Percentiles rank a stretch among this genome's conserved stretches.
Conservation (phyloP, 2,329 filamentous ascomycete species). For the Arthrobotrys megalospora region DNA sequence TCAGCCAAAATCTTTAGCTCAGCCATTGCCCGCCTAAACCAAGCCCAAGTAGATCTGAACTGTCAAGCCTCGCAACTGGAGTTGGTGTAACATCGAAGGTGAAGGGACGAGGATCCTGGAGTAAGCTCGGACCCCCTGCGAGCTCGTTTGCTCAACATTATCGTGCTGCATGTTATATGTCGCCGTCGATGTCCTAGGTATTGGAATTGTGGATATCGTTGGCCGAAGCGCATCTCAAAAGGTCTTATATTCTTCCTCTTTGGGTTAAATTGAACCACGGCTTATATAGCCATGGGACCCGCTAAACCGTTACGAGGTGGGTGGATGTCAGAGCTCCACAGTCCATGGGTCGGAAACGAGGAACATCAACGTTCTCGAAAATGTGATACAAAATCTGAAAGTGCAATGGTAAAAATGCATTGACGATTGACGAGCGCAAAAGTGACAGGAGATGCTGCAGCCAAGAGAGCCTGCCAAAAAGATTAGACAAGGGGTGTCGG, state of each 20-base stretch:
- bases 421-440: slow-evolving; percentile 27
- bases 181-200: background rate
- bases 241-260: slow-evolving; percentile 22
- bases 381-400: slow-evolving; percentile 28
- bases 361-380: slow-evolving; percentile 4
- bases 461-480: slow-evolving; percentile 28
- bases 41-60: slow-evolving; percentile 12
- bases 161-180: slow-evolving; percentile 28
- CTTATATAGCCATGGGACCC: background rate
- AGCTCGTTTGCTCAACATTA: slow-evolving; percentile 27
- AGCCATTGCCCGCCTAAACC: background rate
- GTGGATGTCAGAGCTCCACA: slow-evolving; percentile 20
- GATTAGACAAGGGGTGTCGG: slow-evolving; percentile 14
- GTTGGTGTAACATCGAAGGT: slow-evolving; percentile 18
- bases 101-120: background rate
- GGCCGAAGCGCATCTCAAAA: background rate
- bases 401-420: slow-evolving; percentile 12
- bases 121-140: background rate
- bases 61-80: slow-evolving; percentile 2
- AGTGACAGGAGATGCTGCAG: slow-evolving; percentile 26
- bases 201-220: background rate
- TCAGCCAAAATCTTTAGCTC: slow-evolving; percentile 13
- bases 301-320: slow-evolving; percentile 5
- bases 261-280: slow-evolving; percentile 10
- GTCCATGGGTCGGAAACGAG: slow-evolving; percentile 4